Percentiles rank a stretch among this genome's conserved stretches.
Conservation (phyloP, 2,329 filamentous ascomycete species). For the Aspergillus pseudoterreus region DNA sequence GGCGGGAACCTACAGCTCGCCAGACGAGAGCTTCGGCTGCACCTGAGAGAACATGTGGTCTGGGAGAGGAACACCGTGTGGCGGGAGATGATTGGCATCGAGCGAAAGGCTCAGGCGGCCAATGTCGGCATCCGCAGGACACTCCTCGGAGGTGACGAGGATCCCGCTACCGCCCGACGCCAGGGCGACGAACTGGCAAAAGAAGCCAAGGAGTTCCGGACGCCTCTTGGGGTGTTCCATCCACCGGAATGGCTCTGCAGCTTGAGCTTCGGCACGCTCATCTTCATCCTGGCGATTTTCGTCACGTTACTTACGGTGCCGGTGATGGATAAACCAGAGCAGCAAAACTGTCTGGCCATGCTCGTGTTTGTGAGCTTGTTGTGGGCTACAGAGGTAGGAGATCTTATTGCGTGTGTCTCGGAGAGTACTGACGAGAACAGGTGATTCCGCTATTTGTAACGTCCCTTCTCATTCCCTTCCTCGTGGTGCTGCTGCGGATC, state of each 20-base stretch:
- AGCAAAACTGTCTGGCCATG: constrained; percentile 94
- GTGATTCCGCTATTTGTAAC: constrained; percentile 97
- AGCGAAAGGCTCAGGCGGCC: constrained; percentile 89
- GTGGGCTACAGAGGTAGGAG: constrained; percentile 86
- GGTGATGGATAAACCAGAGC: constrained; percentile 80
- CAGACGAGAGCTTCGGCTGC: constrained; percentile 79
- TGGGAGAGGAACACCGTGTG: constrained; percentile 99
- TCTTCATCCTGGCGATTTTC: constrained; percentile 71
- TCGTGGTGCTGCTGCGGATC: constrained; percentile 81
- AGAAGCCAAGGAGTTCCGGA: constrained; percentile 65
- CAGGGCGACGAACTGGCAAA: constrained; percentile 78
- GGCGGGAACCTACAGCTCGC: constrained; percentile 73
- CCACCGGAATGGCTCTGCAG: constrained; percentile 81
- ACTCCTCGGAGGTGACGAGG: constrained; percentile 70
- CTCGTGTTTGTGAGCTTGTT: constrained; percentile 88
- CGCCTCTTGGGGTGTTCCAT: constrained; percentile 72
- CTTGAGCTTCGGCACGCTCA: constrained; percentile 72
- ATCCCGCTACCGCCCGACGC: constrained; percentile 64
- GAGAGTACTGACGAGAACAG: constrained; percentile 39
- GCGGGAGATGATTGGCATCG: constrained; percentile 98
- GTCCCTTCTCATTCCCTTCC: constrained; percentile 86
- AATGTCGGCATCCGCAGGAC: constrained; percentile 77
- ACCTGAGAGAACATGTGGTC: constrained; percentile 92
- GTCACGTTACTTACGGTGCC: constrained; percentile 68
- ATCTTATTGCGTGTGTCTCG: neutral